Conservation (phyloP, 805 yeast genomes). For the Zygosaccharomyces lentus region DNA sequence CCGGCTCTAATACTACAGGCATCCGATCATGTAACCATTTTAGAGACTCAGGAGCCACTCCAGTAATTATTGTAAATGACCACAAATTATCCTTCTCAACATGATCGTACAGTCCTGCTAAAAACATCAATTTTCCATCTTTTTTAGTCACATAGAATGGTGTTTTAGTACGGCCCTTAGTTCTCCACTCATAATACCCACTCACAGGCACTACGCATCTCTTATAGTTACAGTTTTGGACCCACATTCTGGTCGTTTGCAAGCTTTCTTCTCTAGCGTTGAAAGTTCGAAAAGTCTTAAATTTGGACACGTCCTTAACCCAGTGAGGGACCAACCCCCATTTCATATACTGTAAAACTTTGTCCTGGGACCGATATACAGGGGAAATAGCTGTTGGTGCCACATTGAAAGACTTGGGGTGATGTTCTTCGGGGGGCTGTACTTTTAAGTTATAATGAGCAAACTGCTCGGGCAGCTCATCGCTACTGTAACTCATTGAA, state of each 20-base stretch:
- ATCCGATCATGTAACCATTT: conserved; percentile 72
- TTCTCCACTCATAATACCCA: conserved; percentile 84
- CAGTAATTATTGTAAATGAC: conserved; percentile 70
- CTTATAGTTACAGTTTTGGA: conserved; percentile 39
- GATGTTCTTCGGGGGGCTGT: conserved; percentile 18
- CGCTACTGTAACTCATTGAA: conserved; percentile 40
- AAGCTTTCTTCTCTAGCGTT: conserved; percentile 70
- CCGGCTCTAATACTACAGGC: conserved; percentile 67
- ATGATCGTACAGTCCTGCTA: conserved; percentile 55
- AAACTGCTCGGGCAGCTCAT: conserved; percentile 20
- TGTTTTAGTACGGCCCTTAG: conserved; percentile 38
- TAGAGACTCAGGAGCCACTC: conserved; percentile 57
- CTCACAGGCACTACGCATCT: conserved; percentile 75
- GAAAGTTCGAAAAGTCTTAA: conserved; percentile 47
- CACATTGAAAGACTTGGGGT: conserved; percentile 46
- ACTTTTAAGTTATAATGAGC: conserved; percentile 14
- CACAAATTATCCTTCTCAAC: conserved; percentile 26
- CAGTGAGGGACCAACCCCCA: conserved; percentile 80
- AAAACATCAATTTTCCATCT: conserved; percentile 50
- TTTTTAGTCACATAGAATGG: conserved; percentile 65
- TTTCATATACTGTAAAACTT: conserved; percentile 51
- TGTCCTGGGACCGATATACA: conserved; percentile 27
- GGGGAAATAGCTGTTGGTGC: conserved; percentile 56
- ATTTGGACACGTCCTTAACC: conserved; percentile 41
- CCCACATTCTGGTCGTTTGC: conserved; percentile 52